These are phyloP conservation scores for Ceriops zippeliana DNA, from an alignment of 345 rosid genomes.

Conservation along the genomic window DNA sequence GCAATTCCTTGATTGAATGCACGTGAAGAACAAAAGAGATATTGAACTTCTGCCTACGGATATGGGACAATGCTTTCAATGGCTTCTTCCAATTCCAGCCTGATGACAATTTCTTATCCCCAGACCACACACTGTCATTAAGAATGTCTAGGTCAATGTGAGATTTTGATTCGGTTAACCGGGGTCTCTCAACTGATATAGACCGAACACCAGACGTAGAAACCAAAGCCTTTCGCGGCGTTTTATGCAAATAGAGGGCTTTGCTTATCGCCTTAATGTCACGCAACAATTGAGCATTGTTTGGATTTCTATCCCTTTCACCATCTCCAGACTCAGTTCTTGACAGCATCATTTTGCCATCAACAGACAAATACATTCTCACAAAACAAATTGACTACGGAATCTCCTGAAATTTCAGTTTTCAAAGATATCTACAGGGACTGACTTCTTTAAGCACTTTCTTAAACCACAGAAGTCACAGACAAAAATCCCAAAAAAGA, in stretches of 20 bases:
- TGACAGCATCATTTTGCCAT: slow-evolving; percentile 42
- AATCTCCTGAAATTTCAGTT: slow-evolving; percentile 11
- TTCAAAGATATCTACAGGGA: slow-evolving; percentile 6
- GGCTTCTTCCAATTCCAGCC: slow-evolving; percentile 83
- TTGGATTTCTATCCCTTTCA: slow-evolving; percentile 28
- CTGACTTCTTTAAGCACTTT: slow-evolving; percentile 2
- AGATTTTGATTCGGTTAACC: slow-evolving; percentile 24
- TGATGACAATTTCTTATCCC: slow-evolving; percentile 46
- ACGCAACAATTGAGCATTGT: slow-evolving; percentile 50
- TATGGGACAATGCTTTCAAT: slow-evolving; percentile 64
- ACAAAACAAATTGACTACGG: slow-evolving; percentile 14
- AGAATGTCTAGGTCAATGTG: slow-evolving; percentile 18
- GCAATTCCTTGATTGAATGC: slow-evolving; percentile 74
- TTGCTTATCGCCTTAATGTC: slow-evolving; percentile 76
- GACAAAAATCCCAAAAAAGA: background rate
- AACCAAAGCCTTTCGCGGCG: slow-evolving; percentile 38
- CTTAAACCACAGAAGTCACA: background rate
- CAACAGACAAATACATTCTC: background rate
- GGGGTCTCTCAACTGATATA: slow-evolving; percentile 42
- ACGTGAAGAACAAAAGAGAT: slow-evolving; percentile 68
- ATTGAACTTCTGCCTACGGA: slow-evolving; percentile 48
- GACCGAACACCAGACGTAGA: slow-evolving; percentile 39
- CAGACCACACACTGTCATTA: slow-evolving; percentile 20
- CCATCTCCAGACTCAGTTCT: slow-evolving; percentile 27
- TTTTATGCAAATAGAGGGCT: slow-evolving; percentile 55